Base-by-base conservation (phyloP, 805 yeast species). In the Kluyveromyces aestuarii region DNA sequence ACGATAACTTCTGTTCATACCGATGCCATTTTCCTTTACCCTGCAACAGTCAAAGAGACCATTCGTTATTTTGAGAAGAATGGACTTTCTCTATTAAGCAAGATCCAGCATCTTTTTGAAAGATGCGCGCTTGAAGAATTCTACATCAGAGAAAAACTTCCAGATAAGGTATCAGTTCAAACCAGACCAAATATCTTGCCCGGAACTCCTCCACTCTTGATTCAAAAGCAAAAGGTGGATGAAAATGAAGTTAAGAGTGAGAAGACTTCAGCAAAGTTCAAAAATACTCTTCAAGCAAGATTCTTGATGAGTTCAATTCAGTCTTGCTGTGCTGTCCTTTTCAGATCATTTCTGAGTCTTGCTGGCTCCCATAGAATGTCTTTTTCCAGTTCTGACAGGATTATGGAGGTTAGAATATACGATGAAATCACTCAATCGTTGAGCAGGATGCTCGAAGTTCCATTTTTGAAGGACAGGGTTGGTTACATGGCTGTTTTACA, bases 41-140 rank as follows among this genome's bases (percentile, higher is more conserved):
- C 74, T 8, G 71, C 68, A 33, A 63, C 81, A 44, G 68, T 72
- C 46, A 40, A 49, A 8, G 62, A 60, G 41, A 55, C 64, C n/a
- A 46, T 58, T 41, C 56, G 55, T 16, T 61, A 51, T 48, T 61
- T 63, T 45, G 52, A 56, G 18, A 53, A 55, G 7, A 51, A 54
- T 16, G 82, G 83, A 1, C 55, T 72, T 14, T 51, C 58, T 1
- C 35, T 79, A 5, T 53, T 82, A 9, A 53, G 61, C 13, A 64
- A 69, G 33, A 58, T 84, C 41, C 72, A 76, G 0, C 48, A 59
- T 27, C 59, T 84, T n/a, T 71, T 78, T 46, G 68, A 75, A 49
- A 70, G 83, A 50, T 64, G 76, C 16, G 69, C 79, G 0, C 52
- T 75, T 11, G 93, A 84, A 62, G 90, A 84, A 52, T 73, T 74